Conservation (phyloP, 2,329 filamentous ascomycete species). For the Xylariaceae sp. region DNA sequence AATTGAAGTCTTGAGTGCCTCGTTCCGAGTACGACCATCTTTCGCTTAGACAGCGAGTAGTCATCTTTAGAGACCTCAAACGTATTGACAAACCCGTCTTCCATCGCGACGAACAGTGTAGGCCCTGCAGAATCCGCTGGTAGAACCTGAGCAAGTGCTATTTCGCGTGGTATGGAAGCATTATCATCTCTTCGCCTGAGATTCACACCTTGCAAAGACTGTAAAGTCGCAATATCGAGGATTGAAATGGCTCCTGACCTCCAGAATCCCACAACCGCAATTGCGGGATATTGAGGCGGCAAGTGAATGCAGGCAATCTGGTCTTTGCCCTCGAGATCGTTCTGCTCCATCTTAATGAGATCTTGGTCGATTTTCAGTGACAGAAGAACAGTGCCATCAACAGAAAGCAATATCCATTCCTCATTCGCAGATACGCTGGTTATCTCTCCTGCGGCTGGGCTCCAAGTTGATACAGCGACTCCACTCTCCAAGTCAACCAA, state of each 20-base stretch:
- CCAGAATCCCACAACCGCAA: conserved; percentile 86
- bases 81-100: conserved; percentile 85
- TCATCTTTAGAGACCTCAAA: conserved; percentile 65
- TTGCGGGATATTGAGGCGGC: conserved; percentile 55
- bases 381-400: conserved; percentile 69
- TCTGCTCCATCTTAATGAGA: conserved; percentile 54
- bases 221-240: conserved; percentile 62
- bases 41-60: conserved; percentile 66
- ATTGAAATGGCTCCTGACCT: conserved; percentile 75
- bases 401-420: conserved; percentile 65
- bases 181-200: conserved; percentile 60
- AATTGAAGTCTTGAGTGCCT: conserved; percentile 78
- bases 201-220: conserved; percentile 61
- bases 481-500: conserved; percentile 60
- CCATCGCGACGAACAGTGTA: conserved; percentile 84
- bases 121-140: conserved; percentile 54
- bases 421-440: conserved; percentile 75
- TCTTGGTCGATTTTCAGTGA: conserved; percentile 61
- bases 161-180: conserved; percentile 75
- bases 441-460: conserved; percentile 53
- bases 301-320: conserved; percentile 85
- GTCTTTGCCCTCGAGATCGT: conserved; percentile 60
- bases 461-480: conserved; percentile 57
- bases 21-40: conserved; percentile 80
- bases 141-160: conserved; percentile 75